Evolutionary conservation across 257 asterid species (phyloP).

Genomic region (Solanum appendiculatum): DNA sequence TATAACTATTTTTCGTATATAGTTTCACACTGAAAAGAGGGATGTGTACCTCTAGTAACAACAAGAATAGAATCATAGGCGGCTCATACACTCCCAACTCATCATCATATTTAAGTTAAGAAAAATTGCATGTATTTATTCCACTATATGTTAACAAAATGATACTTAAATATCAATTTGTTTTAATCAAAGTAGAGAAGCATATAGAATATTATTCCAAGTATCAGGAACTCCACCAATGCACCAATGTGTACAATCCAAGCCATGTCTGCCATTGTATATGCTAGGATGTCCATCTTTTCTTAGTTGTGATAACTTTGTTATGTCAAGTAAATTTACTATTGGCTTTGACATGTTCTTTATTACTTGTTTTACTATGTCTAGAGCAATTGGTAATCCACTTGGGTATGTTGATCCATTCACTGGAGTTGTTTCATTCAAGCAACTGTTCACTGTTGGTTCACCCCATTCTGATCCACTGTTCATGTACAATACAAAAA

Average conservation of each 20-base stretch:
- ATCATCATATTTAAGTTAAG: background rate
- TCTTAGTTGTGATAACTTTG: constrained; percentile 44
- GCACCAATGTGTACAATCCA: constrained; percentile 76
- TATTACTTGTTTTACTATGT: constrained; percentile 28
- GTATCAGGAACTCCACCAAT: constrained; percentile 57
- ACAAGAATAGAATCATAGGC: background rate
- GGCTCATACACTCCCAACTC: background rate
- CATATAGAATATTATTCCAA: constrained; percentile 49
- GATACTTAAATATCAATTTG: background rate
- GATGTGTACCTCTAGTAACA: background rate
- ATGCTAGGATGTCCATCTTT: constrained; percentile 52
- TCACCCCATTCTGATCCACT: constrained; percentile 56
- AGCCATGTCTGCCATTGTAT: constrained; percentile 22
- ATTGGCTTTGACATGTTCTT: constrained; percentile 5
- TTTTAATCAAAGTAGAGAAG: background rate
- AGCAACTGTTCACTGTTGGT: constrained; percentile 21
- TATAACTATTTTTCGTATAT: background rate
- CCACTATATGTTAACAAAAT: background rate
- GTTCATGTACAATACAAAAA: background rate
- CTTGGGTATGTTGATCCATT: constrained; percentile 36
- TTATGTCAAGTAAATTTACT: constrained; percentile 31
- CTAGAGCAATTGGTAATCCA: constrained; percentile 25
- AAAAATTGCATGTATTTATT: background rate
- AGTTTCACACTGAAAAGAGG: too few relatives aligned
- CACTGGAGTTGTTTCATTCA: constrained; percentile 30